Evolutionary conservation across 2,329 filamentous ascomycete genomes (phyloP).

Genomic region (Cladosporium oxysporum): DNA sequence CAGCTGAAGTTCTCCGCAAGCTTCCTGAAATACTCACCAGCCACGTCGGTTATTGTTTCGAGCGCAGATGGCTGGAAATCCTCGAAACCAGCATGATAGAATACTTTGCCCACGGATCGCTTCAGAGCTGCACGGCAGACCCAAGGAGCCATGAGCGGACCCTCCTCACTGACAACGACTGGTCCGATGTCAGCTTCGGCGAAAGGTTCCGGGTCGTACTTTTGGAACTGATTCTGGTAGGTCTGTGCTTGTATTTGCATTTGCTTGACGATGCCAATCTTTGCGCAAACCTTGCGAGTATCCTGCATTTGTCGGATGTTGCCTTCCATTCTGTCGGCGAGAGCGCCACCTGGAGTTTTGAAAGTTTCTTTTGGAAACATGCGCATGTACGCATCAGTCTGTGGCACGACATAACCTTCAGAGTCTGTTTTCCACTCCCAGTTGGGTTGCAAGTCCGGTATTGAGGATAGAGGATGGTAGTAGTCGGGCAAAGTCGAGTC

Average conservation of each 20-base stretch:
- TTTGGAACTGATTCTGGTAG: conserved; percentile 97
- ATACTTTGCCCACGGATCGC: conserved; percentile 88
- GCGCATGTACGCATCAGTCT: conserved; percentile 79
- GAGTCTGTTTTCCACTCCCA: conserved; percentile 87
- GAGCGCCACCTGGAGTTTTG: conserved; percentile 68
- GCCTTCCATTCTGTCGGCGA: conserved; percentile 79
- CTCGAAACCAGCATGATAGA: conserved; percentile 95
- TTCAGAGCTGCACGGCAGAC: conserved; percentile 82
- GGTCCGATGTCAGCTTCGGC: conserved; percentile 81
- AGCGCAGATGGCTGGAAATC: conserved; percentile 94
- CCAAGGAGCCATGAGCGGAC: conserved; percentile 81
- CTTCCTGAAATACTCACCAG: conserved; percentile 85
- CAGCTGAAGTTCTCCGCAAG: conserved; percentile 75
- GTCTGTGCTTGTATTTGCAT: conserved; percentile 97
- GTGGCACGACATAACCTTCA: conserved; percentile 85
- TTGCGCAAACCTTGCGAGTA: conserved; percentile 90
- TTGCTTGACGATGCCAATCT: conserved; percentile 97
- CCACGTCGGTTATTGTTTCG: conserved; percentile 85
- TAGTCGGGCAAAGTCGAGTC: conserved; percentile 89
- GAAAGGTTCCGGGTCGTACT: conserved; percentile 89
- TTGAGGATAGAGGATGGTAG: conserved; percentile 81
- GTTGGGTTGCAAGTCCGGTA: conserved; percentile 78
- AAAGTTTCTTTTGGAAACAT: conserved; percentile 77
- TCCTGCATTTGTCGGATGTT: conserved; percentile 97
- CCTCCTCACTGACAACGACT: conserved; percentile 86